Conservation (phyloP, 2,329 filamentous ascomycete genomes). For the Pyrenophora tritici-repentis region DNA sequence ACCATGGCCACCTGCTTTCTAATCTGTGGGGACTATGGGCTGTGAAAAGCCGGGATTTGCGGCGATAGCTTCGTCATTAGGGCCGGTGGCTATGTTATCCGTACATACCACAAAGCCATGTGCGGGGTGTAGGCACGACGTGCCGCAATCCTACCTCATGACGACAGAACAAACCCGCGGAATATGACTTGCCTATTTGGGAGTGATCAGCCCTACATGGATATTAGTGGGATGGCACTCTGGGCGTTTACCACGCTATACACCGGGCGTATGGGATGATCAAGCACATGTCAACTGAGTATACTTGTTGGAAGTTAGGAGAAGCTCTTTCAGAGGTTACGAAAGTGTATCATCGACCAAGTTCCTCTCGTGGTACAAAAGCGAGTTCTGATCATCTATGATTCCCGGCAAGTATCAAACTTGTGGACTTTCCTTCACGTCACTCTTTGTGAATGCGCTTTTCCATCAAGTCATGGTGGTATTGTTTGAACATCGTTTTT, state of each 20-base stretch:
- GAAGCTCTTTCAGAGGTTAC: not conserved
- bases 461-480: constrained; percentile 39
- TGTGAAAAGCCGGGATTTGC: constrained; percentile 33
- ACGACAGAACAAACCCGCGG: constrained; percentile 9
- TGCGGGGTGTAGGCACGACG: constrained; percentile 26
- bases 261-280: no score
- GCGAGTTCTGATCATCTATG: constrained; percentile 8
- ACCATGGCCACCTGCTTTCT: constrained; percentile 3
- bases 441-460: constrained; percentile 12
- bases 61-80: constrained; percentile 31
- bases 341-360: constrained; percentile 5
- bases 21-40: constrained; percentile 14
- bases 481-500: constrained; percentile 48
- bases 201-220: not conserved
- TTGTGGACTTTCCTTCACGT: constrained; percentile 12
- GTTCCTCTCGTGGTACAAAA: constrained; percentile 4
- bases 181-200: not conserved
- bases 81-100: constrained; percentile 18
- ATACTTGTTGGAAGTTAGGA: no score
- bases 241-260: no score
- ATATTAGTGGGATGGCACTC: no score
- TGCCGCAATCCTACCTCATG: constrained; percentile 24
- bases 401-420: constrained; percentile 7
- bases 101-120: not conserved
- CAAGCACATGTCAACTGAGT: no score